These are phyloP conservation scores for Pythium angustatum DNA, from an alignment of 352 stramenopile species.

Conservation along the genomic window DNA sequence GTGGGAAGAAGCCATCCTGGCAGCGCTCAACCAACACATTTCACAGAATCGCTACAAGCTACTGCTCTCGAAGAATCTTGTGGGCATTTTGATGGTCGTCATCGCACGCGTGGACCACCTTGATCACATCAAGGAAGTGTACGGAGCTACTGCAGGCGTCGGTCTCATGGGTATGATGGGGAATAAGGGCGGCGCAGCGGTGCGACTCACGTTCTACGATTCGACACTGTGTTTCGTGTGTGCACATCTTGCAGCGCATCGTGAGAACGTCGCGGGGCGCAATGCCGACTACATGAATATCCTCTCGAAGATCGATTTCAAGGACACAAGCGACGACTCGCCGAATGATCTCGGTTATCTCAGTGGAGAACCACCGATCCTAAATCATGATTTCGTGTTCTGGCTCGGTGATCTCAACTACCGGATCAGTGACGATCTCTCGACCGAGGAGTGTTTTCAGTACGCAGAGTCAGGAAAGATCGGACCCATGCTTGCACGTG, in stretches of 20 bases:
- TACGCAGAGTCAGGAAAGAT: slow-evolving; percentile 47
- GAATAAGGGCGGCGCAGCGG: slow-evolving; percentile 98
- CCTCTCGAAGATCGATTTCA: slow-evolving; percentile 95
- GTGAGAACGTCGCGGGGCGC: slow-evolving; percentile 95
- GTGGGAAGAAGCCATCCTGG: slow-evolving; percentile 90
- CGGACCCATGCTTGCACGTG: slow-evolving; percentile 39
- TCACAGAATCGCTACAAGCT: slow-evolving; percentile 52
- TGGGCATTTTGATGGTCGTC: slow-evolving; percentile 97
- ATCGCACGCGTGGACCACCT: slow-evolving; percentile 89
- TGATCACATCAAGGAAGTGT: slow-evolving; percentile 85
- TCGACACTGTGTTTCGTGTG: slow-evolving; percentile 99
- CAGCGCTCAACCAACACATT: slow-evolving; percentile 87
- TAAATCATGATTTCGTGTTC: slow-evolving; percentile 99
- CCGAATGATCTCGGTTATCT: slow-evolving; percentile 39
- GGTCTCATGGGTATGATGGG: slow-evolving; percentile 99
- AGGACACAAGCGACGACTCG: slow-evolving; percentile 38
- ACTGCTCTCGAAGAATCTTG: slow-evolving; percentile 93
- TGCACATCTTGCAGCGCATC: slow-evolving; percentile 97
- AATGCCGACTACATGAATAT: slow-evolving; percentile 99
- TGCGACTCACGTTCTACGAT: slow-evolving; percentile 97
- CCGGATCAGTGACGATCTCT: slow-evolving; percentile 79
- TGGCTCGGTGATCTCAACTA: slow-evolving; percentile 96
- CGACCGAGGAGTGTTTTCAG: slow-evolving; percentile 75
- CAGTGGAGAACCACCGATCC: slow-evolving; percentile 69
- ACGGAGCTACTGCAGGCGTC: slow-evolving; percentile 91